These are phyloP conservation scores for Rhodamnia argentea DNA, from an alignment of 345 rosid genomes.

Conservation along the genomic window DNA sequence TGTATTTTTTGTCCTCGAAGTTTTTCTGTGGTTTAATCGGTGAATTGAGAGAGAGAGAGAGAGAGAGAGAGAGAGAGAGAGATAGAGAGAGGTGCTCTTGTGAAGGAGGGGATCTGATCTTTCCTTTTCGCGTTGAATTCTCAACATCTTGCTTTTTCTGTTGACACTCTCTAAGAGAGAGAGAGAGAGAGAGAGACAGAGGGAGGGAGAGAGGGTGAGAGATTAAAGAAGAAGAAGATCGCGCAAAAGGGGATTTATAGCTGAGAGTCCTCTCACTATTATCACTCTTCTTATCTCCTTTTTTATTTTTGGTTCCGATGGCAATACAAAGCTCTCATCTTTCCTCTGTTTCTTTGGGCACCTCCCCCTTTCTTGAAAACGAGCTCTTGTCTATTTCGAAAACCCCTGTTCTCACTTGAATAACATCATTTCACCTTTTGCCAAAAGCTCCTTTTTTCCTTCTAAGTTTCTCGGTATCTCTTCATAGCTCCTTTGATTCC, in stretches of 20 bases:
- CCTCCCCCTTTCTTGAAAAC: not conserved
- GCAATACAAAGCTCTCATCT: not conserved
- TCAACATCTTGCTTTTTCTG: not conserved
- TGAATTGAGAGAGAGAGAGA: not conserved
- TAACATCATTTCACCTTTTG: not conserved
- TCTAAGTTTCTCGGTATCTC: not conserved
- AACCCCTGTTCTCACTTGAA: not conserved
- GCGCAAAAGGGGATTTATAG: not conserved
- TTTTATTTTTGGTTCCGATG: not conserved
- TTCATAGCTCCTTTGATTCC: not conserved
- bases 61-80: not conserved
- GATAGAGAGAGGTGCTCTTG: not conserved
- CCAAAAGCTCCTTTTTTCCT: not conserved
- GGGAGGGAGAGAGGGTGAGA: not conserved
- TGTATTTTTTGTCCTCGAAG: not conserved
- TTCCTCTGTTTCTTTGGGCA: not conserved
- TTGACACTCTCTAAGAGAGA: not conserved
- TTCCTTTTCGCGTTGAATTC: constrained; percentile 35
- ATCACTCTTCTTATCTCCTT: not conserved
- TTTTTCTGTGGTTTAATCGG: not conserved
- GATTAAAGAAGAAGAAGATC: not conserved
- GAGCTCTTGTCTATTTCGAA: not conserved
- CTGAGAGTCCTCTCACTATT: not conserved
- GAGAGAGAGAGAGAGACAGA: not conserved
- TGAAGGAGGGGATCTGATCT: constrained; percentile 33